Evolutionary conservation across 257 asterid genomes (phyloP), one percentile per base, ranked within the genome.

Genomic region (Catharanthus roseus): DNA sequence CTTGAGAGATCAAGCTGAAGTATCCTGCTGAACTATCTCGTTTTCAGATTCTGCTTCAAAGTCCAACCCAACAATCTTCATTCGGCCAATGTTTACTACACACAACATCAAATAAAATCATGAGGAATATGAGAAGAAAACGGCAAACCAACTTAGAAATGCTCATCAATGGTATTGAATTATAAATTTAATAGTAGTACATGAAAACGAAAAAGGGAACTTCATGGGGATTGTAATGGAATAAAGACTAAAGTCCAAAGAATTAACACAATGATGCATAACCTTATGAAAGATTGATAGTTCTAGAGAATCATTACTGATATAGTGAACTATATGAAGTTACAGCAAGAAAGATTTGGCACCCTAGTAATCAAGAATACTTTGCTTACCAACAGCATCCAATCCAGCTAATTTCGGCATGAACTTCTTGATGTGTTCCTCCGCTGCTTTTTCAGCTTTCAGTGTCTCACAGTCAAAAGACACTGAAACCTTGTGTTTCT

Each of bases 371-470:
- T 63, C 49, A 47, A 77, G 51, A 45, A 24, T 19, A 49, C 51
- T 51, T 34, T 53, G n/a, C 82, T 85, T 84, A 95, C 99, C 96
- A 18, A 95, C 92, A 54, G 97, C 97, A 78, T 89, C 95, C 87
- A 85, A 79, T 80, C 97, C 97, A 6, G 84, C 85, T 82, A 95
- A 78, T 82, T 91, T 95, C 36, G 99, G 99, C 96, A 95, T 95
- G 95, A 88, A 95, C 79, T 82, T 83, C 55, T 65, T 83, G 80
- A 95, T 86, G 80, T 95, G 99, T 39, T 89, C 97, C 83, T 89
- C 96, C 11, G 97, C 99, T 71, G 88, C 93, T 79, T 87, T 75
- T 26, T 89, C 99, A 63, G 97, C 89, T 84, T 91, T 95, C 77
- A 95, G 76, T 24, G 97, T 91, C 79, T 91, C 99, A 60, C 99